Evolutionary conservation across 2,329 filamentous ascomycete genomes (phyloP).

Genomic region (Aspergillus intermedius): DNA sequence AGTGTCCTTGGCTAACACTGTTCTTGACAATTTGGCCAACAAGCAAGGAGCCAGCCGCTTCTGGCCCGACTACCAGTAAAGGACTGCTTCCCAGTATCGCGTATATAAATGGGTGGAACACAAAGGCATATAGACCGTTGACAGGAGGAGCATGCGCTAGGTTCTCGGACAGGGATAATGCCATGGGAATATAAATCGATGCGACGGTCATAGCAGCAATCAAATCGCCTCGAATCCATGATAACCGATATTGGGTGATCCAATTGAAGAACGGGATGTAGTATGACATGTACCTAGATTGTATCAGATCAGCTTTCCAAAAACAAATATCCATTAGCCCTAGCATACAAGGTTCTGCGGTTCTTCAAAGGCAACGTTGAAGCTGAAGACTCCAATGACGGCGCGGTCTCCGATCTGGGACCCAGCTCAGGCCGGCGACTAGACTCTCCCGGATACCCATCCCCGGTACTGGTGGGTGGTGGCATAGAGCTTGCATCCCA

Average conservation of each 20-base stretch:
- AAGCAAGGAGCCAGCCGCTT: slow-evolving; percentile 86
- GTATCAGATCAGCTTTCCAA: background rate
- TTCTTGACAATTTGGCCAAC: slow-evolving; percentile 79
- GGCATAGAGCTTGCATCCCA: slow-evolving; percentile 24
- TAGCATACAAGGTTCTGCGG: slow-evolving; percentile 62
- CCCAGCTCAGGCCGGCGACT: slow-evolving; percentile 32
- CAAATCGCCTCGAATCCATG: slow-evolving; percentile 78
- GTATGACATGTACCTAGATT: slow-evolving; percentile 73
- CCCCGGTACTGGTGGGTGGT: background rate
- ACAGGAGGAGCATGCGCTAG: slow-evolving; percentile 88
- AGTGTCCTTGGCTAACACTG: slow-evolving; percentile 63
- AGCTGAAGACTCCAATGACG: slow-evolving; percentile 65
- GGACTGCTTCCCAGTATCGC: slow-evolving; percentile 86
- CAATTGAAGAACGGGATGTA: slow-evolving; percentile 89
- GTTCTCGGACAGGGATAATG: slow-evolving; percentile 84
- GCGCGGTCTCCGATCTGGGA: slow-evolving; percentile 58
- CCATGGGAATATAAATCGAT: slow-evolving; percentile 98
- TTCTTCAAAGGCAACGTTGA: slow-evolving; percentile 68
- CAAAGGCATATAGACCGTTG: slow-evolving; percentile 88
- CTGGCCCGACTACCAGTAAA: slow-evolving; percentile 88
- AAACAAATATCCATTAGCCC: background rate
- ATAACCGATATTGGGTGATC: slow-evolving; percentile 78
- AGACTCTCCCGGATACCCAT: slow-evolving; percentile 10
- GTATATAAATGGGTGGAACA: slow-evolving; percentile 87
- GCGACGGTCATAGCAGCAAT: slow-evolving; percentile 88